A percentile compares a stretch with the other conserved stretches of the same genome.
These are phyloP conservation scores for Naematelia encephala DNA, from an alignment of 768 basidiomycete species.

Conservation along the genomic window DNA sequence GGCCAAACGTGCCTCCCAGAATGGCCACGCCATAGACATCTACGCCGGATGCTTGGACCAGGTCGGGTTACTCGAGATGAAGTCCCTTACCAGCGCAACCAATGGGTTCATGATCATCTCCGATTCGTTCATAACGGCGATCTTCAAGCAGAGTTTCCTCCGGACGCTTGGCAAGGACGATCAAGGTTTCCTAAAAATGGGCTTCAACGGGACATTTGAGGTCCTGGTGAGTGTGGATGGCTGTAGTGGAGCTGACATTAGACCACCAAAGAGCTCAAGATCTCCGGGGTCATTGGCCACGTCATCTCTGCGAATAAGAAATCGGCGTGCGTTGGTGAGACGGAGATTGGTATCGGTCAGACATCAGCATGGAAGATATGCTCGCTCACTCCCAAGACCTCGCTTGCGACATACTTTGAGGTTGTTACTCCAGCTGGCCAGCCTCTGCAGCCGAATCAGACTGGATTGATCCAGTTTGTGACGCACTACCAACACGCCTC, in stretches of 20 bases:
- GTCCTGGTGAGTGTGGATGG: constrained; percentile 66
- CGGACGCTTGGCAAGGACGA: constrained; percentile 89
- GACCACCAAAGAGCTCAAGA: constrained; percentile 98
- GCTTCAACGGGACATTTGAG: constrained; percentile 98
- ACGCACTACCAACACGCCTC: constrained; percentile 98
- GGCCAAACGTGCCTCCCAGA: constrained; percentile 86
- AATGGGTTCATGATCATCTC: constrained; percentile 95
- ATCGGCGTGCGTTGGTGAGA: constrained; percentile 93
- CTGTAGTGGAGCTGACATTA: constrained; percentile 44
- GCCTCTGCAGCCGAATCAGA: constrained; percentile 72
- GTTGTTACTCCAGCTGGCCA: constrained; percentile 97
- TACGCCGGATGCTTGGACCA: constrained; percentile 98
- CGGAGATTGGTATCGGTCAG: constrained; percentile 97
- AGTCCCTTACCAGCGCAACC: constrained; percentile 87
- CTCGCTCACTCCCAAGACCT: constrained; percentile 77
- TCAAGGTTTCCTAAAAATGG: constrained; percentile 89
- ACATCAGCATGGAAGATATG: constrained; percentile 99
- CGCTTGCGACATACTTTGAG: constrained; percentile 93
- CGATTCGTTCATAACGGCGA: constrained; percentile 94
- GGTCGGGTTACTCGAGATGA: constrained; percentile 97
- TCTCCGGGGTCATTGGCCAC: constrained; percentile 95
- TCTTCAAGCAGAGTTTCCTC: constrained; percentile 98
- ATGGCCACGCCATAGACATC: constrained; percentile 90
- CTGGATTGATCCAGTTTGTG: constrained; percentile 95
- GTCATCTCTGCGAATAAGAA: constrained; percentile 97